Conservation (phyloP, 2,329 filamentous ascomycete species). For the Cladosporium velox region DNA sequence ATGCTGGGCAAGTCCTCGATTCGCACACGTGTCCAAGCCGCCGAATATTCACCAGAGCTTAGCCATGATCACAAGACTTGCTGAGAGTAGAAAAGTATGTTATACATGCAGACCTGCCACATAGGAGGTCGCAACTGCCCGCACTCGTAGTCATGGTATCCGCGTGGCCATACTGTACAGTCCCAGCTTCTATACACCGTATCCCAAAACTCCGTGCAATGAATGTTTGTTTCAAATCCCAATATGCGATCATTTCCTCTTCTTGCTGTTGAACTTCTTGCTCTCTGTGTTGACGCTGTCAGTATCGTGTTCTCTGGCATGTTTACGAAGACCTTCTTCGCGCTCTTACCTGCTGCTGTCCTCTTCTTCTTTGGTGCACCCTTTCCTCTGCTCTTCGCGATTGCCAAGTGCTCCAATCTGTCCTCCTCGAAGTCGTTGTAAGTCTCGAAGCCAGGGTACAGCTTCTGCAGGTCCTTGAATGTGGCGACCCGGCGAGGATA, state of each 20-base stretch:
- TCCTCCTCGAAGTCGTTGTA: constrained; percentile 78
- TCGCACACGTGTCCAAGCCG: not conserved
- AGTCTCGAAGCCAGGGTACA: constrained; percentile 68
- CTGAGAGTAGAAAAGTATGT: constrained; percentile 9
- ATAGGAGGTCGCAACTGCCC: not conserved
- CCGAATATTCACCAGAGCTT: not conserved
- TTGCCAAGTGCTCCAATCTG: constrained; percentile 69
- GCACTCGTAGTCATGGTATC: constrained; percentile 11
- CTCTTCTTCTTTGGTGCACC: constrained; percentile 87
- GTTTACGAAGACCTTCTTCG: not conserved
- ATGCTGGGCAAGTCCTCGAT: not conserved
- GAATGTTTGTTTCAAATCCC: constrained; percentile 3
- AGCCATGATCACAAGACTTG: not conserved
- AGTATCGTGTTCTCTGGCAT: not conserved
- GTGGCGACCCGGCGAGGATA: constrained; percentile 77
- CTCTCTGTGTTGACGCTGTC: constrained; percentile 18
- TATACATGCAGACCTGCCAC: constrained; percentile 18
- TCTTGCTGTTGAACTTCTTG: constrained; percentile 24
- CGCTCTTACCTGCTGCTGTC: constrained; percentile 51
- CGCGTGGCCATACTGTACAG: constrained; percentile 19
- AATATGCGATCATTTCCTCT: constrained; percentile 20
- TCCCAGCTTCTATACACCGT: constrained; percentile 8
- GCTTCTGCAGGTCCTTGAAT: constrained; percentile 71
- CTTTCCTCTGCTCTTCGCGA: constrained; percentile 74
- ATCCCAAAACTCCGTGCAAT: constrained; percentile 17